A percentile compares a stretch with the other conserved stretches of the same genome.
phyloP scores from a whole-genome alignment of 257 asterid genomes.

The Plantago ovata region DNA sequence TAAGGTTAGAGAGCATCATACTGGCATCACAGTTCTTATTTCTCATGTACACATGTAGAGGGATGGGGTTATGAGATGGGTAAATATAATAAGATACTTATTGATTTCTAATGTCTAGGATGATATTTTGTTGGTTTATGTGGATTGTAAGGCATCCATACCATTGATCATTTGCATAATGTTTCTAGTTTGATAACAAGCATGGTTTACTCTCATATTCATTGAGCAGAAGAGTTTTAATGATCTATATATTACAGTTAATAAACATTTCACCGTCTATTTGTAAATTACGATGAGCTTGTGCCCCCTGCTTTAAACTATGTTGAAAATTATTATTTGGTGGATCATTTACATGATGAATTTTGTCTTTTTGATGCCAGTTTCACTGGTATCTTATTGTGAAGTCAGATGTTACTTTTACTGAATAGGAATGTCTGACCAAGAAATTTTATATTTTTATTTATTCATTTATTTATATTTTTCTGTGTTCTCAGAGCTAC shows the following conservation, averaged over 20 bases:
- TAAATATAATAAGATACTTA: too few relatives aligned
- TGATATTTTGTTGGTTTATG: neutral
- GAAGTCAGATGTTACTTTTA: constrained; percentile 19
- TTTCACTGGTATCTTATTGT: constrained; percentile 7
- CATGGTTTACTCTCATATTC: neutral
- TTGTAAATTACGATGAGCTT: neutral
- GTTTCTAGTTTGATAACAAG: neutral
- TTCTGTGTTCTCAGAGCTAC: constrained; percentile 63
- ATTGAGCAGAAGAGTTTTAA: neutral
- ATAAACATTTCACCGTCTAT: neutral
- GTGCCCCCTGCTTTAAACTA: constrained; percentile 9
- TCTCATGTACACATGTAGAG: too few relatives aligned
- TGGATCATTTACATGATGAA: constrained; percentile 9
- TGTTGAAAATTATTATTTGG: neutral
- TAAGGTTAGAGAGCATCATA: too few relatives aligned
- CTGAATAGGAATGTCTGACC: constrained; percentile 24
- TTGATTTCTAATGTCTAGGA: neutral
- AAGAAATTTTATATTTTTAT: neutral
- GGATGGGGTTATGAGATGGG: too few relatives aligned
- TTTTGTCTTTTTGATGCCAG: constrained; percentile 8
- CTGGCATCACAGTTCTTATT: too few relatives aligned
- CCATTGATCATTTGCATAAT: neutral
- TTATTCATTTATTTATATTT: constrained; percentile 17
- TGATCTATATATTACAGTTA: neutral
- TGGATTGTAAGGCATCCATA: neutral